Evolutionary conservation across 2,329 filamentous ascomycete species (phyloP).

Genomic region (Penicillium sp.): DNA sequence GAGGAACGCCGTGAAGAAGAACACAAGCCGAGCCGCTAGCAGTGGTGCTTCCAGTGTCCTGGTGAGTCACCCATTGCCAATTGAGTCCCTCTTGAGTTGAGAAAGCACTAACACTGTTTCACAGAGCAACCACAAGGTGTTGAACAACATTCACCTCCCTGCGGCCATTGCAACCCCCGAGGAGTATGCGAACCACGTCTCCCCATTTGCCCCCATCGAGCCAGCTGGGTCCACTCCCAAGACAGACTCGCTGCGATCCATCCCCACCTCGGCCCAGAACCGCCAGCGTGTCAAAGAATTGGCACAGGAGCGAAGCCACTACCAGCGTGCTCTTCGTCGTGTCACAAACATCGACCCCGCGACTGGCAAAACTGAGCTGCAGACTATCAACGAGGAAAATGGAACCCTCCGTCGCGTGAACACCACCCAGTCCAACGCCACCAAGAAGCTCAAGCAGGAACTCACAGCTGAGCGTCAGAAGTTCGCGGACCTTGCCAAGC

Average conservation of each 20-base stretch:
- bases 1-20: not conserved
- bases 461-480: not conserved
- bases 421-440: not conserved
- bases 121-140: not conserved
- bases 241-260: not conserved
- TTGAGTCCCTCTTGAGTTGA: not conserved
- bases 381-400: constrained; percentile 18
- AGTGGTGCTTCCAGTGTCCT: not conserved
- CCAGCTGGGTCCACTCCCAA: not conserved
- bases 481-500: not conserved
- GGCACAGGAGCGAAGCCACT: constrained; percentile 32
- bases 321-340: constrained; percentile 26
- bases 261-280: not conserved
- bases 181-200: not conserved
- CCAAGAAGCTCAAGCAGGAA: not conserved
- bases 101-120: not conserved
- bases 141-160: not conserved
- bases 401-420: not conserved
- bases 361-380: constrained; percentile 30
- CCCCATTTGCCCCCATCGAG: not conserved
- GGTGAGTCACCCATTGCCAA: not conserved
- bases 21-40: not conserved
- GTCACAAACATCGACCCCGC: constrained; percentile 26
- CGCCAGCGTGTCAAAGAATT: constrained; percentile 13
- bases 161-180: not conserved